phyloP scores from a whole-genome alignment of 805 yeast genomes.

The Zygosaccharomyces bailii region DNA sequence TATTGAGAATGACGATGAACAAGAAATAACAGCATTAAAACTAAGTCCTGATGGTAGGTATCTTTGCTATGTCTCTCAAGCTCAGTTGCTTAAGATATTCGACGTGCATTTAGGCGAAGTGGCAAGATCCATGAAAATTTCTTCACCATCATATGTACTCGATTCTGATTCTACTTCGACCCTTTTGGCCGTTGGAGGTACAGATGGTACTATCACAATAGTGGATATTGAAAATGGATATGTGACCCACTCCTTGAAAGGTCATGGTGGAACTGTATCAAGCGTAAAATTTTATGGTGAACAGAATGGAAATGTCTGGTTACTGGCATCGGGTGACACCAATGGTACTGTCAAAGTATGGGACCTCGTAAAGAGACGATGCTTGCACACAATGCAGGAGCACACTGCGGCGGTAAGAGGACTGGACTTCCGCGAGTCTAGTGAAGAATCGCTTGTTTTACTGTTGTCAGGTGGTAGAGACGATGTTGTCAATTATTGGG shows the following conservation, averaged over 20 bases:
- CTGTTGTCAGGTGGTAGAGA: conserved; percentile 89
- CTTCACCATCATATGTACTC: conserved; percentile 81
- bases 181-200: conserved; percentile 87
- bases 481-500: conserved; percentile 51
- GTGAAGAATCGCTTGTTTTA: conserved; percentile 43
- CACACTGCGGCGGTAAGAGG: conserved; percentile 88
- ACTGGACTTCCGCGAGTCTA: conserved; percentile 49
- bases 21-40: conserved; percentile 66
- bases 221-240: conserved; percentile 90
- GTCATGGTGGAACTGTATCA: conserved; percentile 88
- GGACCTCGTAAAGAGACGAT: conserved; percentile 69
- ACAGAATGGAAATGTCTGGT: conserved; percentile 67
- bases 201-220: conserved; percentile 88
- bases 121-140: conserved; percentile 52
- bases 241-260: conserved; percentile 84
- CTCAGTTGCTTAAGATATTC: conserved; percentile 74
- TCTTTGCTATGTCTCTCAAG: conserved; percentile 74
- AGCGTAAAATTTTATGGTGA: conserved; percentile 73
- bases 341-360: conserved; percentile 54
- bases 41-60: conserved; percentile 72
- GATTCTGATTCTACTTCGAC: conserved; percentile 78
- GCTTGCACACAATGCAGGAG: conserved; percentile 59
- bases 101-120: conserved; percentile 38
- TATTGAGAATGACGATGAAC: conserved; percentile 81
- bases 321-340: conserved; percentile 68